phyloP scores from a whole-genome alignment of 164 flowering plant genomes.

The Hamamelis virginiana region DNA sequence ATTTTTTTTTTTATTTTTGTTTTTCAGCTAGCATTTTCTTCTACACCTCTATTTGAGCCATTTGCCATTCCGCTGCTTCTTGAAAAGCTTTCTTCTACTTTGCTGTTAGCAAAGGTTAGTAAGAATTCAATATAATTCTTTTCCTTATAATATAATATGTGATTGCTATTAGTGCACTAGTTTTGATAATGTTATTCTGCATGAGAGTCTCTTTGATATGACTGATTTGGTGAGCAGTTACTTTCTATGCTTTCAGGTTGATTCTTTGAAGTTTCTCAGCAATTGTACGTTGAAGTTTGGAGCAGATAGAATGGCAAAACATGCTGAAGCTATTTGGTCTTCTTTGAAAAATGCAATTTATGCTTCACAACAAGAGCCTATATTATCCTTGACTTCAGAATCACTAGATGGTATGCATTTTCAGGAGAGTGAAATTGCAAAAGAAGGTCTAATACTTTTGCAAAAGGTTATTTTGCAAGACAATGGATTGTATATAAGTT shows the following conservation, averaged over 20 bases:
- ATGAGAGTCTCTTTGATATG: background rate
- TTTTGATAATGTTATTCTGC: background rate
- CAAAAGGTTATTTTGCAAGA: slow-evolving; percentile 46
- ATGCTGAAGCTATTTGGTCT: slow-evolving; percentile 69
- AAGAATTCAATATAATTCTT: background rate
- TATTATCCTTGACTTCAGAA: slow-evolving; percentile 31
- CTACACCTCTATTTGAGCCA: slow-evolving; percentile 85
- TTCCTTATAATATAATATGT: no score
- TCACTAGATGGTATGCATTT: slow-evolving; percentile 32
- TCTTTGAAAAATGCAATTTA: slow-evolving; percentile 56
- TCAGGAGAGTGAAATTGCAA: slow-evolving; percentile 51
- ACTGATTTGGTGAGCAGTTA: background rate
- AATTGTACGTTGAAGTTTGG: slow-evolving; percentile 64
- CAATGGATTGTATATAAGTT: slow-evolving; percentile 31
- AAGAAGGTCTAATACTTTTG: slow-evolving; percentile 62
- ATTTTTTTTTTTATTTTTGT: background rate
- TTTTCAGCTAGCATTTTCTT: slow-evolving; percentile 71
- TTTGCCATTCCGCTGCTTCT: slow-evolving; percentile 83
- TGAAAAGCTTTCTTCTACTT: slow-evolving; percentile 85
- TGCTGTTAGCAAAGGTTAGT: slow-evolving; percentile 79
- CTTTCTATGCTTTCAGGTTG: slow-evolving; percentile 53
- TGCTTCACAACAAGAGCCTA: slow-evolving; percentile 33
- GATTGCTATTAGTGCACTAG: background rate
- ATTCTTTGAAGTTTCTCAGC: slow-evolving; percentile 79
- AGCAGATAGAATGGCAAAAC: slow-evolving; percentile 59